Evolutionary conservation across 1,139 yeast species (phyloP), one percentile per base, ranked within the genome.

Genomic region (Candida sp.): DNA sequence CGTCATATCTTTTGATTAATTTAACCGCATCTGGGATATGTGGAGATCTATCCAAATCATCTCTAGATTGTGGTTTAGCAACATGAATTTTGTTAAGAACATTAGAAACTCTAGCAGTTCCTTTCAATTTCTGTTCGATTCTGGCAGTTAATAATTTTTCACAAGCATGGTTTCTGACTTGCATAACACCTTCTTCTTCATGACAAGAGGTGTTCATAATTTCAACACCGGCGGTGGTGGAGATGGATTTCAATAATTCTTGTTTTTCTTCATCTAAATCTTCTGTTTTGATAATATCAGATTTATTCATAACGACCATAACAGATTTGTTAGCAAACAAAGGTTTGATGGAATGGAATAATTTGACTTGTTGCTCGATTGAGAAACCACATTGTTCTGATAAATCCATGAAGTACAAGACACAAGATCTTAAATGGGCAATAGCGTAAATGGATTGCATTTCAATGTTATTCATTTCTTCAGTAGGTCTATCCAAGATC

Each of bases 351-450:
- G 96, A 87, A 69, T 93, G 95, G 82, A 90, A 93, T 52, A 93
- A 77, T 72, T 93, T 90, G 55, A 93, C 98, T 73, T 93, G 99
- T 45, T 95, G 97, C 71, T 91, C 98, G 54, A 93, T 84, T 27
- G 96, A 84, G 73, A 91, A 93, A 41, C 99, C 99, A 81, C 99
- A 93, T 77, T 91, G 98, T 74, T 95, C 99, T 33, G 96, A 87
- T 55, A 93, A 79, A 76, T 93, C 99, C 99, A 93, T 93, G 61
- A 93, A 93, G 72, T 95, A 93, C 59, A 95, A 71, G 39, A 93
- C 96, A 68, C 97, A 89, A 22, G 98, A 90, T 63, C 99, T 82
- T 66, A 93, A 82, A 69, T 93, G 99, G 34, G 99, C 99, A 77
- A 93, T 89, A 49, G 99, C 99, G 61, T 95, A 93, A 61, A 93